phyloP scores from a whole-genome alignment of 2,329 filamentous ascomycete species.

The Paraphoma chrysanthemicola region DNA sequence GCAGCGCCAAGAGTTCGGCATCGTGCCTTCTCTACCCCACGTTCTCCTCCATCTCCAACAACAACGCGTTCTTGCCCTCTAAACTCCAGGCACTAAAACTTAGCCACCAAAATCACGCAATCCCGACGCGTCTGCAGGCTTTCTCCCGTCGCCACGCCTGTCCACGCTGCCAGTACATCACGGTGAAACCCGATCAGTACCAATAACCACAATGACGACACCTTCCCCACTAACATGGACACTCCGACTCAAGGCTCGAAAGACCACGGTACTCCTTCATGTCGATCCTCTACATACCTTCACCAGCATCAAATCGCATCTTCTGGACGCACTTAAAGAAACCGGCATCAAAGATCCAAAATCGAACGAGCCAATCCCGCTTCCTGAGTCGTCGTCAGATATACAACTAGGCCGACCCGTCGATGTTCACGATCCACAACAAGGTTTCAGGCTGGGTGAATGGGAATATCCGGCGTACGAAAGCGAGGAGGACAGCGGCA shows the following conservation, averaged over 20 bases:
- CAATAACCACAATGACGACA: conserved; percentile 19
- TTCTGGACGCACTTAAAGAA: conserved; percentile 51
- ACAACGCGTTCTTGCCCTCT: conserved; percentile 1
- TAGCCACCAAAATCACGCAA: too few species aligned
- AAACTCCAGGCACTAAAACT: not conserved
- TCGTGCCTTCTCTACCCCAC: conserved; percentile 14
- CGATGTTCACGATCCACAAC: conserved; percentile 48
- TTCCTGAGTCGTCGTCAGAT: conserved; percentile 49
- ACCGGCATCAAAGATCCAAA: conserved; percentile 43
- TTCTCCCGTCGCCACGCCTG: too few species aligned
- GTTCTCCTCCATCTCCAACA: conserved; percentile 6
- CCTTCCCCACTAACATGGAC: conserved; percentile 47
- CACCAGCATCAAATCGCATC: conserved; percentile 48
- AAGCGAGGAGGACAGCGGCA: conserved; percentile 37
- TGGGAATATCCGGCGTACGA: conserved; percentile 38
- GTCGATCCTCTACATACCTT: conserved; percentile 53
- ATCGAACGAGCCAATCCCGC: conserved; percentile 39
- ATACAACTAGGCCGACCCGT: conserved; percentile 52
- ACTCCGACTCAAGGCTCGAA: conserved; percentile 56
- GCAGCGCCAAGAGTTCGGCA: conserved; percentile 26
- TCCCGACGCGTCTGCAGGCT: too few species aligned
- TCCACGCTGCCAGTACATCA: too few species aligned
- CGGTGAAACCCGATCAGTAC: not conserved
- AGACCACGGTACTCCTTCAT: conserved; percentile 56
- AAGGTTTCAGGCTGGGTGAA: conserved; percentile 49